Evolutionary conservation across 2,329 filamentous ascomycete genomes (phyloP), one percentile per base, ranked within the genome.

Genomic region (Ceratocystis cacaofunesta): DNA sequence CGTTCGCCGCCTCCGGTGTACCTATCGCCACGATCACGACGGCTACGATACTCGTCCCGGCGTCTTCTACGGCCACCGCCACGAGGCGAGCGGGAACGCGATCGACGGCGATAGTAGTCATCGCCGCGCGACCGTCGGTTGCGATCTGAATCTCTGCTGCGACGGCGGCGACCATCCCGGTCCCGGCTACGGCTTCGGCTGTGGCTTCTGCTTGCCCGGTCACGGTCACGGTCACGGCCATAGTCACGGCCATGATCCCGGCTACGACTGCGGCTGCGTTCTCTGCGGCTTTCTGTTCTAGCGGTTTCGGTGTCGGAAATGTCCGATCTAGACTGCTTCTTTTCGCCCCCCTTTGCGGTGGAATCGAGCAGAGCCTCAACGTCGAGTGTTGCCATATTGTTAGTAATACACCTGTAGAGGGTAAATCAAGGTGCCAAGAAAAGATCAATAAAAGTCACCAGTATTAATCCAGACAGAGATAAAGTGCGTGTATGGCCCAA

Each of bases 341-440:
- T 48, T 64, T 81, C 77, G 64, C 78, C 77, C 68, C 79, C 76
- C 73, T 85, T 86, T 63, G 89, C 89, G 69, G 89, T 90, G 63
- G 88, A 89, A 76, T 96, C 91, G 70, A 96, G 85, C 69, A 96
- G 83, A 70, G 90, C 90, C 80, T 96, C 92, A 71, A 96, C 90
- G 73, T 95, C 90, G 70, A 81, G 74, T 66, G 75, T 78, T 63
- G 78, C 75, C 79, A 82, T 41, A 3, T 81, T 60, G 43, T 67
- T 55, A 48, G 46, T 63, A 41, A 36, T 50, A 22, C 12, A n/a
- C n/a, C 15, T 30, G 17, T 52, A 25, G 36, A 50, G 48, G 17
- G 52, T 36, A 58, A 36, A 41, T 41, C 36, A 41, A 58, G 32
- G 52, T 58, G 25, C 32, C 28, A 19, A 30, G 5, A 32, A 32